Base-by-base conservation (phyloP, 2,329 filamentous ascomycete species). In the Colletotrichum chrysophilum region DNA sequence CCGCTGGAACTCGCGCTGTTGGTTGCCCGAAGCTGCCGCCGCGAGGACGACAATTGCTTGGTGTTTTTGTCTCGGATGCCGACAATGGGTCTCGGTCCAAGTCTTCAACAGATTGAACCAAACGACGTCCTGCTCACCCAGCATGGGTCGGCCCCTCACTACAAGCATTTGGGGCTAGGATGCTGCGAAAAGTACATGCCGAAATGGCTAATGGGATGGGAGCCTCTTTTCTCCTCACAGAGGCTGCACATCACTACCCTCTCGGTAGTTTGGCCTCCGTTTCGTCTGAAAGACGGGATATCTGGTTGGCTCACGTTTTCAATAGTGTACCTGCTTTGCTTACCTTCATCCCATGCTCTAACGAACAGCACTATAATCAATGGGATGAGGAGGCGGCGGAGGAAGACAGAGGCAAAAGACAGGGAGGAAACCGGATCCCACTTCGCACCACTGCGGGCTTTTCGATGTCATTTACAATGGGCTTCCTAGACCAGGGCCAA, bases 251-350 rank as follows among this genome's bases (percentile, higher is more conserved):
- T 71, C 55, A 28, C 30, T 71, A 38, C 21, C 24, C 14, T 58
- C n/a, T 30, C 34, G 43, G n/a, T 32, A 18, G 24, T 60, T 18
- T 32, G 12, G 64, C 28, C 30, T 58, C 69, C 28, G 43, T 73
- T 58, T 38, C 64, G 65, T 73, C 70, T 43, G 64, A 58, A 58
- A 72, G 36, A 74, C 48, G 55, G 66, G 66, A 70, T 30, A 58
- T 70, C 26, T 70, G 21, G 24, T 71, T 65, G 68, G 30, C 7
- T 30, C 43, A 14, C n/a, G 60, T 32, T 62, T 32, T 36, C 16
- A 9, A 21, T 62, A 32, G 13, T 30, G 18, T 62, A 24, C 32
- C n/a, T 43, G n/a, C n/a, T 34, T 38, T 24, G n/a, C 32, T 26
- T 60, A 52, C 48, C 8, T 56, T 61, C 52, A 34, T 68, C 61